Evolutionary conservation across 1,284 basidiomycete species (phyloP).

Genomic region (Pholiota adiposa): DNA sequence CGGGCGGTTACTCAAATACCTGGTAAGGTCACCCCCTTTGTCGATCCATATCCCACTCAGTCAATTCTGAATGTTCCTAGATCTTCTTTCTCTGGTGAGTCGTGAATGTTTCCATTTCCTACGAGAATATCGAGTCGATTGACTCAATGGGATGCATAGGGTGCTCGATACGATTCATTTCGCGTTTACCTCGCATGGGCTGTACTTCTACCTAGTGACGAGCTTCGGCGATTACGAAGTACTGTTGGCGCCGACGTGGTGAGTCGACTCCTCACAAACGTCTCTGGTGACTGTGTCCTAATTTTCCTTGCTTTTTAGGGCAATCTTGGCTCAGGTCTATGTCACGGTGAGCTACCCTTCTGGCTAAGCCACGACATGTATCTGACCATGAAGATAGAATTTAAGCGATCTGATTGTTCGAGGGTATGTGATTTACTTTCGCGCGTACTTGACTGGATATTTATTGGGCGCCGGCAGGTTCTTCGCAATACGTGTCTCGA

Average conservation of each 20-base stretch:
- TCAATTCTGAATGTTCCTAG: conserved; percentile 19
- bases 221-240: conserved; percentile 33
- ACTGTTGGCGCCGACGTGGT: conserved; percentile 33
- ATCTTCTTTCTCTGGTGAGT: conserved; percentile 33
- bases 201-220: conserved; percentile 37
- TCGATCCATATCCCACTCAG: too few species aligned
- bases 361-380: background rate
- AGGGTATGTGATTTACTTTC: conserved; percentile 4
- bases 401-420: conserved; percentile 23
- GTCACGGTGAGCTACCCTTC: conserved; percentile 20
- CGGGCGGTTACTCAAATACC: conserved; percentile 23
- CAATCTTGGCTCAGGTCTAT: conserved; percentile 21
- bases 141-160: conserved; percentile 19
- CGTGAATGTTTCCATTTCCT: background rate
- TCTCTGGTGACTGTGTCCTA: too few species aligned
- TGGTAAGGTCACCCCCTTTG: conserved; percentile 25
- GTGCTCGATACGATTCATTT: conserved; percentile 36
- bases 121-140: background rate
- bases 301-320: too few species aligned
- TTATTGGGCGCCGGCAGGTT: conserved; percentile 8
- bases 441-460: background rate
- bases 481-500: conserved; percentile 29
- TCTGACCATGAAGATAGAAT: conserved; percentile 4
- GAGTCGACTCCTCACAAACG: background rate
- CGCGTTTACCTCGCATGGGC: conserved; percentile 33